phyloP scores from a whole-genome alignment of 495 filamentous ascomycete species.

The Sordaria brevicollis region DNA sequence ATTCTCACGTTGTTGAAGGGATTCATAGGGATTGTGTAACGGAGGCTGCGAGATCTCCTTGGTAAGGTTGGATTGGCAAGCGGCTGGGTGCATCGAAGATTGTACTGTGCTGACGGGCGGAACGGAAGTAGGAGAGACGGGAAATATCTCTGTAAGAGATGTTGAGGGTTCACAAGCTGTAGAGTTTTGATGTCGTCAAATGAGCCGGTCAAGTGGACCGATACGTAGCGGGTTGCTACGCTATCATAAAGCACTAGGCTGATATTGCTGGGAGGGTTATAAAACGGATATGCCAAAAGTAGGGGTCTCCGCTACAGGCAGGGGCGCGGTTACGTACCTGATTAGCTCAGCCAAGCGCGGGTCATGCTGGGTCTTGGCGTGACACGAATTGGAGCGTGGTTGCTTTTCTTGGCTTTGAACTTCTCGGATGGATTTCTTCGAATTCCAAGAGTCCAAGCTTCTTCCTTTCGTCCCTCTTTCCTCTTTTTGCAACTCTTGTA shows the following conservation, averaged over 20 bases:
- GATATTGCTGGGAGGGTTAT: background rate
- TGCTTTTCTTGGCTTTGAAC: background rate
- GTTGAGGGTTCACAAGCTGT: too few relatives aligned
- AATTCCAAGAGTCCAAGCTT: background rate
- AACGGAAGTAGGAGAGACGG: background rate
- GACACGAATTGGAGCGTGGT: background rate
- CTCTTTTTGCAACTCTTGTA: background rate
- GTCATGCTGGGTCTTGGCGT: background rate
- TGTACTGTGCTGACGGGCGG: background rate
- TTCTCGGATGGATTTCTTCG: background rate
- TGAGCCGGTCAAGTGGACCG: background rate
- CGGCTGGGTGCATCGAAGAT: background rate
- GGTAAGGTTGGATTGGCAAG: background rate
- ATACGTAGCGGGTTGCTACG: background rate
- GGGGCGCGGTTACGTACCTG: background rate
- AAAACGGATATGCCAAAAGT: background rate
- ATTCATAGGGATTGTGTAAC: background rate
- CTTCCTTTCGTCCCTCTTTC: background rate
- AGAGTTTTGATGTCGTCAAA: background rate
- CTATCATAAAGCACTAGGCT: background rate
- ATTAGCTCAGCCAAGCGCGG: background rate
- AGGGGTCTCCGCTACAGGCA: background rate
- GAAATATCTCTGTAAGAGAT: background rate
- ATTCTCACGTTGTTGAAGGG: background rate
- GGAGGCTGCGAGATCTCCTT: background rate